Base-by-base conservation (phyloP, 805 yeast genomes). In the Clavispora phyllophila region DNA sequence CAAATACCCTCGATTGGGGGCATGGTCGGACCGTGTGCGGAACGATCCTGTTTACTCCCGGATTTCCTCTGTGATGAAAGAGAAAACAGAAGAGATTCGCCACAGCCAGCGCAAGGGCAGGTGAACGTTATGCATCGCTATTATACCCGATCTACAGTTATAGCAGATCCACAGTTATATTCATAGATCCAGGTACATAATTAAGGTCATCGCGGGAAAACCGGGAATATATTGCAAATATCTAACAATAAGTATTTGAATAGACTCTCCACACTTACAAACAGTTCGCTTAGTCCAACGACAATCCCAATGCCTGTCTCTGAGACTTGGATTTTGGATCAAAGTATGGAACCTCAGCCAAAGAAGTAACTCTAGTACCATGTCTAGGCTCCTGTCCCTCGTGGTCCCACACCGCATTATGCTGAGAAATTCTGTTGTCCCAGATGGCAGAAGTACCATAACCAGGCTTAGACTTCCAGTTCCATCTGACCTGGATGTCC, bases 361-460 rank as follows among this genome's bases (percentile, higher is more conserved):
- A 65, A 0, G 81, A 58, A 0, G 68, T 60, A 18, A 65, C 68
- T 51, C 83, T 72, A 3, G 55, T 54, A 8, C 56, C 59, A 37
- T 49, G 54, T 61, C 79, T 60, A 9, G 71, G 65, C 40, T 65
- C 71, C 36, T 54, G 39, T 9, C 65, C 66, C 47, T 72, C 76
- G 56, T 74, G 72, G 50, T 75, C 81, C 62, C 71, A 65, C n/a
- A 76, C 70, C 10, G 81, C 80, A 44, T 65, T 62, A 61, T 80
- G 86, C 43, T 69, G 69, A 19, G 78, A 66, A 41, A 75, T 54
- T 56, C 84, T 65, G 65, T 79, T 79, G 52, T 79, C 84, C 83
- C 84, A 79, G 28, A 78, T 52, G 7, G 80, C 83, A 31, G 78
- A 64, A 25, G 79, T 72, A 25, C 78, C 78, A 15, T 56, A 57